Conservation (phyloP, 257 asterid species). For the Linaria vulgaris region DNA sequence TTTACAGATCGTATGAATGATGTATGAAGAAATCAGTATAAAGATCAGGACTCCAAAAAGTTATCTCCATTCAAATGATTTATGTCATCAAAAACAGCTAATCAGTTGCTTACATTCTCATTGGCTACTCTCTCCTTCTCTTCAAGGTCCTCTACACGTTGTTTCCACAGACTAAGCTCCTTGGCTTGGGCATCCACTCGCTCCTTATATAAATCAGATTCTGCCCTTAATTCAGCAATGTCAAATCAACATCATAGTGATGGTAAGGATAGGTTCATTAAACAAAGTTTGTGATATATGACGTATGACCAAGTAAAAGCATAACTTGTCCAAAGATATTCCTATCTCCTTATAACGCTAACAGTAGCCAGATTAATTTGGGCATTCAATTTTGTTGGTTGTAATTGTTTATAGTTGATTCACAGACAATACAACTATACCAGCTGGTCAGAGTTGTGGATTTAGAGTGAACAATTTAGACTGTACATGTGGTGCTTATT, state of each 20-base stretch:
- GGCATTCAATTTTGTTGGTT: constrained; percentile 23
- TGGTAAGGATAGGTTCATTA: constrained; percentile 25
- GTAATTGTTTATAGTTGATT: constrained; percentile 7
- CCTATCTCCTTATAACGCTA: not conserved
- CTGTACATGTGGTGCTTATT: constrained; percentile 5
- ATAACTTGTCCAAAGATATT: constrained; percentile 11
- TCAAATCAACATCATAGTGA: constrained; percentile 26
- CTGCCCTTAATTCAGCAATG: constrained; percentile 71
- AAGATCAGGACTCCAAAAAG: not conserved
- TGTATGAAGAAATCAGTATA: not conserved
- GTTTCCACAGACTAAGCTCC: constrained; percentile 82
- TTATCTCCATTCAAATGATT: constrained; percentile 12
- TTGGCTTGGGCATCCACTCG: constrained; percentile 68
- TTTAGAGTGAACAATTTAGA: constrained; percentile 13
- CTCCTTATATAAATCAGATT: constrained; percentile 70
- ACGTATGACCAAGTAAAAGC: constrained; percentile 15
- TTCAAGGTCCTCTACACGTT: constrained; percentile 78
- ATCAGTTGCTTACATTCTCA: constrained; percentile 68
- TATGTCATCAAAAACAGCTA: constrained; percentile 20
- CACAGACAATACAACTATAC: constrained; percentile 2
- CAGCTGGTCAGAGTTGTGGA: constrained; percentile 6
- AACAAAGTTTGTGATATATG: constrained; percentile 5
- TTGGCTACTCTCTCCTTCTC: constrained; percentile 94
- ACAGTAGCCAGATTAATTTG: constrained; percentile 10
- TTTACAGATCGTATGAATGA: constrained; percentile 15